A percentile compares a stretch with the other conserved stretches of the same genome.
These are phyloP conservation scores for barley (Hordeum vulgare) DNA, from an alignment of 176 grass and related monocot genomes.

Conservation along the genomic window MorexV3_pseudomolecules_assembly NC_058518.1:346958853-346959352, in stretches of 20 bases:
- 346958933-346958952: background rate
- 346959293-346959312: conserved; percentile 11
- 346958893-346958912: too few species aligned
- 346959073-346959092: background rate
- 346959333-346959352: conserved; percentile 33
- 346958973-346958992: background rate
- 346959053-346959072: background rate
- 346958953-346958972: background rate
- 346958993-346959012: background rate
- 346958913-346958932: too few species aligned
- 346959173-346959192: background rate
- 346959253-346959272: conserved; percentile 13
- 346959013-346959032: background rate
- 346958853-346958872: too few species aligned
- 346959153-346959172: background rate
- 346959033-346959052: background rate
- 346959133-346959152: too few species aligned
- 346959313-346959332: background rate
- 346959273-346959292: conserved; percentile 29
- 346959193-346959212: conserved; percentile 9
- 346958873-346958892: too few species aligned
- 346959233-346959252: background rate
- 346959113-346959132: background rate
- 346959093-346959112: background rate
- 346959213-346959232: background rate